phyloP scores from a whole-genome alignment of 306 rosid species.

The Glycine soja region DNA sequence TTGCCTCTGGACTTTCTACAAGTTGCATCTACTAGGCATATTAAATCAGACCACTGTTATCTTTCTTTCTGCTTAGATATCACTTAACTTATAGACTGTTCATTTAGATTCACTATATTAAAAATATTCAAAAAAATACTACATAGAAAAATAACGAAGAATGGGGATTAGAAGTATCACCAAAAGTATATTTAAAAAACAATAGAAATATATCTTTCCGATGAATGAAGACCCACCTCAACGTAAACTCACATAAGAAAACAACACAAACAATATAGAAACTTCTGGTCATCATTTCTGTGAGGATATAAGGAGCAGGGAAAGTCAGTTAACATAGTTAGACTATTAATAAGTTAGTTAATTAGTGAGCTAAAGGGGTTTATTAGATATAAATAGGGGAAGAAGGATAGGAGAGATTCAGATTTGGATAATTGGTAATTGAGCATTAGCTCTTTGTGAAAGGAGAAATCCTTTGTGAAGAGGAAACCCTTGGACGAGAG shows the following conservation, averaged over 20 bases:
- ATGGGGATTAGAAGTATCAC: background rate
- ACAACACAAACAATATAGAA: conserved; percentile 19
- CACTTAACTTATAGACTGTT: background rate
- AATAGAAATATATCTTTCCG: conserved; percentile 9
- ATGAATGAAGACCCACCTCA: conserved; percentile 9
- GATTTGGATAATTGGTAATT: too few relatives aligned
- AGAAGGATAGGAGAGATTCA: too few relatives aligned
- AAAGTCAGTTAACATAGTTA: too few relatives aligned
- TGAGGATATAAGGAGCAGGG: too few relatives aligned
- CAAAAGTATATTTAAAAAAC: background rate
- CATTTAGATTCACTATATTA: background rate
- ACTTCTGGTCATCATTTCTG: conserved; percentile 3
- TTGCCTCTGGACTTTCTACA: conserved; percentile 24
- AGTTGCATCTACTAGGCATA: conserved; percentile 11
- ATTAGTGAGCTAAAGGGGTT: too few relatives aligned
- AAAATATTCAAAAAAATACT: background rate
- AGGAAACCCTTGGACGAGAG: too few relatives aligned
- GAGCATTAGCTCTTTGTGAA: too few relatives aligned
- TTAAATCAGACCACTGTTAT: conserved; percentile 8
- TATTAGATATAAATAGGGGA: too few relatives aligned
- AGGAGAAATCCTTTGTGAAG: too few relatives aligned
- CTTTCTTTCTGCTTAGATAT: background rate
- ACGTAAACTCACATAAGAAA: conserved; percentile 17
- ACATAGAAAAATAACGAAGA: background rate
- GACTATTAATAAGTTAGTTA: too few relatives aligned